These are phyloP conservation scores for Trypanosoma cruzi DNA, from an alignment of 208 protist genomes.

Conservation along the genomic window DNA sequence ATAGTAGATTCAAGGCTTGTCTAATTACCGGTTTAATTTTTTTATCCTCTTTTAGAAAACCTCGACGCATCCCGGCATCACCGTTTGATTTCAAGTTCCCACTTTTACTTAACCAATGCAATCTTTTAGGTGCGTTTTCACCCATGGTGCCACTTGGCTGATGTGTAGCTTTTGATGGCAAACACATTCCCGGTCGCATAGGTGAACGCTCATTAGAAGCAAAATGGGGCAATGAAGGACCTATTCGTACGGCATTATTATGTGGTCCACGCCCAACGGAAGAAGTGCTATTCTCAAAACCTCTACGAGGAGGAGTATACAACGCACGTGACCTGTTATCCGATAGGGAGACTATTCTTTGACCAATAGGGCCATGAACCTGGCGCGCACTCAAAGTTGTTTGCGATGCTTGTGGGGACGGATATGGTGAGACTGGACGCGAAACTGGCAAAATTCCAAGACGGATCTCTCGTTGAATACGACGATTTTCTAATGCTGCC, in stretches of 20 bases:
- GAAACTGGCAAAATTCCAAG: constrained; percentile 16
- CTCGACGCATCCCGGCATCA: not conserved
- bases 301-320: not conserved
- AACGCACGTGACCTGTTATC: not conserved
- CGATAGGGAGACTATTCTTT: not conserved
- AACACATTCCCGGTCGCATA: not conserved
- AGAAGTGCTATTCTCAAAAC: not conserved
- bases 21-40: constrained; percentile 39
- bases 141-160: not conserved
- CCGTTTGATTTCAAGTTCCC: not conserved
- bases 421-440: not conserved
- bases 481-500: constrained; percentile 25
- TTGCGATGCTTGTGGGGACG: not conserved
- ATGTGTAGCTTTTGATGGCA: not conserved
- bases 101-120: not conserved
- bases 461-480: constrained; percentile 30
- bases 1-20: constrained; percentile 50
- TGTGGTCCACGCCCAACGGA: not conserved
- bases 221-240: not conserved
- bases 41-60: not conserved
- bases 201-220: not conserved
- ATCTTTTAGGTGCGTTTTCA: not conserved
- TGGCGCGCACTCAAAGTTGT: not conserved
- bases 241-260: not conserved
- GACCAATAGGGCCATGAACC: not conserved